phyloP scores from a whole-genome alignment of 1,284 basidiomycete species.

The Flammula alnicola region DNA sequence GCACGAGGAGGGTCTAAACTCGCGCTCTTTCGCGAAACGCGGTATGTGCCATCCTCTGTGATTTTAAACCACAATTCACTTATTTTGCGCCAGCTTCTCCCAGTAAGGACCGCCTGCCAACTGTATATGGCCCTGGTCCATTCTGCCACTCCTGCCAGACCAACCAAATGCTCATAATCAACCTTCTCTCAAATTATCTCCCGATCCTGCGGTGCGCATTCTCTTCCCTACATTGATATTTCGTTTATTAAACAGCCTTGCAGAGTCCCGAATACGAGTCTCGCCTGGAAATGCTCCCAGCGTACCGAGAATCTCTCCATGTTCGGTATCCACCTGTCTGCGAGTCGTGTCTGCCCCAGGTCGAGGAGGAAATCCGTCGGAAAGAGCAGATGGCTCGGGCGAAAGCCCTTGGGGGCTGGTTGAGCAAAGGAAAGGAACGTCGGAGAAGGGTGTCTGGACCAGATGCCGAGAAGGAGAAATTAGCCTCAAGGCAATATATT shows the following conservation, averaged over 20 bases:
- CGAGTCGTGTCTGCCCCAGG: slow-evolving; percentile 69
- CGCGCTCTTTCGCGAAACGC: slow-evolving; percentile 71
- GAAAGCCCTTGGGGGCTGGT: slow-evolving; percentile 72
- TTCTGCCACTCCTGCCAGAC: slow-evolving; percentile 89
- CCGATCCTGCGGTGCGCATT: slow-evolving; percentile 64
- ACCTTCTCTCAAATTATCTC: slow-evolving; percentile 87
- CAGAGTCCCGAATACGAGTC: slow-evolving; percentile 74
- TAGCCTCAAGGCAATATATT: slow-evolving; percentile 45
- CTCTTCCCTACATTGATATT: not conserved
- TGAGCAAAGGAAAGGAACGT: slow-evolving; percentile 65
- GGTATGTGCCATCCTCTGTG: slow-evolving; percentile 50
- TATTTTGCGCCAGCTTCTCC: slow-evolving; percentile 54
- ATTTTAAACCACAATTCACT: slow-evolving; percentile 9
- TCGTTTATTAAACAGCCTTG: not conserved
- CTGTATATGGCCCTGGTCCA: slow-evolving; percentile 56
- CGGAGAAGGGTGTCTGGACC: slow-evolving; percentile 48
- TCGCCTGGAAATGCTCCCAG: slow-evolving; percentile 65
- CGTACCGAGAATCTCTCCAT: slow-evolving; percentile 77
- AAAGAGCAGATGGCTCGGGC: slow-evolving; percentile 84
- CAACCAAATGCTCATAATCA: slow-evolving; percentile 87
- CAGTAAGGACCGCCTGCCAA: slow-evolving; percentile 68
- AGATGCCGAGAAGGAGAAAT: slow-evolving; percentile 41
- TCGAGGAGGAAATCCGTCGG: slow-evolving; percentile 78
- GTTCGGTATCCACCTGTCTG: slow-evolving; percentile 88
- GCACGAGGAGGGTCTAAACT: slow-evolving; percentile 78